Conservation (phyloP, 2,329 filamentous ascomycete species). For the Camillea tinctor region DNA sequence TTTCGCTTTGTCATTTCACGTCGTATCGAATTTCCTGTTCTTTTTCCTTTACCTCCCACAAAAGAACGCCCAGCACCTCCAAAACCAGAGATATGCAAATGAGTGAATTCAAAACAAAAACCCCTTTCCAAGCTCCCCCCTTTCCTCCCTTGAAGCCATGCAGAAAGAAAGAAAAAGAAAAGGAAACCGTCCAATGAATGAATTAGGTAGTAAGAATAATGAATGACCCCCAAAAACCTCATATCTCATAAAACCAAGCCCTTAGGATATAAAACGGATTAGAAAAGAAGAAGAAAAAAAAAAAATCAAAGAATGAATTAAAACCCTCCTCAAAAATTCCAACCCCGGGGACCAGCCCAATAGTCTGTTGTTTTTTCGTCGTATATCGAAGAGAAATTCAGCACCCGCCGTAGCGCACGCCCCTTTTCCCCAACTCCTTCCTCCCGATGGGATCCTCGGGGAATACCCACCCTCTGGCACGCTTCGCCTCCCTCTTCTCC, state of each 20-base stretch:
- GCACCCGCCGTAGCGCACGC: conserved; percentile 55
- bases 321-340: neutral
- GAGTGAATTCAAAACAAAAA: neutral
- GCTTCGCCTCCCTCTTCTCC: conserved; percentile 76
- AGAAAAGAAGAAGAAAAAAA: neutral
- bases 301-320: neutral
- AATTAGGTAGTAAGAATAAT: neutral
- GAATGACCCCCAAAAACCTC: neutral
- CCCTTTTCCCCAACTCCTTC: conserved; percentile 68
- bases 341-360: conserved; percentile 5
- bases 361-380: neutral
- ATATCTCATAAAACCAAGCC: neutral
- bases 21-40: neutral
- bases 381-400: conserved; percentile 18
- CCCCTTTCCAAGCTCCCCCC: too few relatives aligned
- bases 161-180: neutral
- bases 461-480: conserved; percentile 70
- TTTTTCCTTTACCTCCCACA: neutral
- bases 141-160: neutral
- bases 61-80: neutral
- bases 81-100: neutral
- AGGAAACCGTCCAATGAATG: neutral
- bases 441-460: conserved; percentile 71
- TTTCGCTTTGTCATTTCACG: neutral
- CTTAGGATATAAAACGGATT: neutral